These are phyloP conservation scores for Penicillium hordei DNA, from an alignment of 2,329 filamentous ascomycete genomes.

Conservation along the genomic window DNA sequence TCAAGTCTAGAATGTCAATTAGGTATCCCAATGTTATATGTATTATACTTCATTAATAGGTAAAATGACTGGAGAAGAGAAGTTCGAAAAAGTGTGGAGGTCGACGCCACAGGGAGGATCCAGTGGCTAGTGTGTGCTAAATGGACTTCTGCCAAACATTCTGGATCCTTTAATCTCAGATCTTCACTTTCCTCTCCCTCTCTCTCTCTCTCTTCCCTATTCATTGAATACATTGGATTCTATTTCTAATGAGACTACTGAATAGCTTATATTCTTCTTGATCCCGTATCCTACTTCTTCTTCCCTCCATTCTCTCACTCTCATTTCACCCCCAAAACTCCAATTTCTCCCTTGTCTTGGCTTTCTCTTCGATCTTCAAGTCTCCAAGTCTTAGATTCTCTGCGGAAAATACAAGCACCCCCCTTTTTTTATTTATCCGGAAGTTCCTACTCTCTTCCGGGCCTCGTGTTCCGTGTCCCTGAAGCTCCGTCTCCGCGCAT, in stretches of 20 bases:
- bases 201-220: slow-evolving; percentile 3
- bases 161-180: slow-evolving; percentile 18
- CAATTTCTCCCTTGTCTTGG: slow-evolving; percentile 11
- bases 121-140: slow-evolving; percentile 14
- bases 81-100: slow-evolving; percentile 7
- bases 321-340: slow-evolving; percentile 8
- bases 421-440: slow-evolving; percentile 3
- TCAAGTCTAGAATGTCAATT: background rate
- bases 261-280: background rate
- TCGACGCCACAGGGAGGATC: slow-evolving; percentile 10
- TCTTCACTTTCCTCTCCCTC: slow-evolving; percentile 17
- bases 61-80: background rate
- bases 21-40: background rate
- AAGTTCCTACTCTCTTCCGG: slow-evolving; percentile 2
- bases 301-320: slow-evolving; percentile 8
- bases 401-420: background rate
- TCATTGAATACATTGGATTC: background rate
- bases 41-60: background rate
- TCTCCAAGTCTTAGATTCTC: background rate
- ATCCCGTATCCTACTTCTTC: slow-evolving; percentile 1
- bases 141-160: slow-evolving; percentile 13
- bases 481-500: slow-evolving; percentile 9
- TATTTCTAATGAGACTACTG: background rate
- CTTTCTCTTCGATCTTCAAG: slow-evolving; percentile 3
- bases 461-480: slow-evolving; percentile 13